These are phyloP conservation scores for Cronartium quercuum DNA, from an alignment of 1,284 basidiomycete species.

Conservation along the genomic window DNA sequence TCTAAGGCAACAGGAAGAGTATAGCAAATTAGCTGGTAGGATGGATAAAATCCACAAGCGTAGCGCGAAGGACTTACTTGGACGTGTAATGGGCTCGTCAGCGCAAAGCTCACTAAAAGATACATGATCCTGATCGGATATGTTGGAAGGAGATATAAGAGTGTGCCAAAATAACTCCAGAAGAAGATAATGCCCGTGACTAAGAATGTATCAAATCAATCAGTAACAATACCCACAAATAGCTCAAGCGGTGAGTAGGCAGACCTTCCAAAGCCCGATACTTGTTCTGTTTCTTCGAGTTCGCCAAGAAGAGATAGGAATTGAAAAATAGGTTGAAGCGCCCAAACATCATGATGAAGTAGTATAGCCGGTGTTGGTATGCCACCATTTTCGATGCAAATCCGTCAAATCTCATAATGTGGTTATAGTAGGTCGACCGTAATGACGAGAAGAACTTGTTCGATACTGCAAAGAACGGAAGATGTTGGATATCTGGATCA, in stretches of 20 bases:
- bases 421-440: conserved; percentile 93
- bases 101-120: conserved; percentile 69
- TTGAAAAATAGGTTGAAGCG: conserved; percentile 92
- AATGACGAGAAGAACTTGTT: conserved; percentile 74
- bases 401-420: conserved; percentile 71
- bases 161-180: conserved; percentile 69
- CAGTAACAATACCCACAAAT: neutral
- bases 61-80: conserved; percentile 53
- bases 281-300: conserved; percentile 51
- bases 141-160: conserved; percentile 61
- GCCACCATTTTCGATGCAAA: conserved; percentile 49
- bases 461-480: conserved; percentile 93
- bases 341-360: conserved; percentile 80
- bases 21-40: too few relatives aligned
- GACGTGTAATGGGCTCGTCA: conserved; percentile 75
- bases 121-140: conserved; percentile 64
- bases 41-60: conserved; percentile 12
- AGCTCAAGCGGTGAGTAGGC: neutral
- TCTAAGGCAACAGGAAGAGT: conserved; percentile 55
- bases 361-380: conserved; percentile 73
- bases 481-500: conserved; percentile 81
- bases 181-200: conserved; percentile 63
- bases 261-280: conserved; percentile 40
- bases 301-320: conserved; percentile 71
- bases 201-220: conserved; percentile 52